A percentile compares a stretch with the other conserved stretches of the same genome.
phyloP scores from a whole-genome alignment of 2,329 filamentous ascomycete species.

The Sclerotinia trifoliorum region DNA sequence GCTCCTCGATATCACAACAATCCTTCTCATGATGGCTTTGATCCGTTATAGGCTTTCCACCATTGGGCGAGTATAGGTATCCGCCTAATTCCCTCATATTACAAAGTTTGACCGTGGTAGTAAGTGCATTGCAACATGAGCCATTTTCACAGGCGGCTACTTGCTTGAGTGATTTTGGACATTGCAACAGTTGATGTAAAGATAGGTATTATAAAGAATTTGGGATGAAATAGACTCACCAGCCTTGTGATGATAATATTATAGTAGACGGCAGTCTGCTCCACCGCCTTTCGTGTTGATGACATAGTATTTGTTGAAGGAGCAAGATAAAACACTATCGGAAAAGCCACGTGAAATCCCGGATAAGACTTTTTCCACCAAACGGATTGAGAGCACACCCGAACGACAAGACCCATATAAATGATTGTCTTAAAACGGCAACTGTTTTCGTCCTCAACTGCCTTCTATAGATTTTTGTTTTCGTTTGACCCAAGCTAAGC shows the following conservation, averaged over 20 bases:
- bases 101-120: not conserved
- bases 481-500: conserved; percentile 1
- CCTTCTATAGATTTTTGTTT: conserved; percentile 11
- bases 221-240: not conserved
- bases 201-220: not conserved
- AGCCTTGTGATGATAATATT: conserved; percentile 7
- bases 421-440: not conserved
- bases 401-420: conserved; percentile 9
- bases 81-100: conserved; percentile 16
- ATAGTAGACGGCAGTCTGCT: not conserved
- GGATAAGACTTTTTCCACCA: conserved; percentile 18
- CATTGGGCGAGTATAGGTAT: not conserved
- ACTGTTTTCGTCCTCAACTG: conserved; percentile 17
- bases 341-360: conserved; percentile 7
- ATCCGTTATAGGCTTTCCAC: not conserved
- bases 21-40: not conserved
- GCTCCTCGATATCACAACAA: conserved; percentile 18
- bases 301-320: conserved; percentile 3
- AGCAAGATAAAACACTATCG: not conserved
- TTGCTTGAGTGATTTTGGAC: not conserved
- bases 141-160: conserved; percentile 10
- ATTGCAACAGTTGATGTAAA: conserved; percentile 1
- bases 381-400: conserved; percentile 3
- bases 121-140: conserved; percentile 15
- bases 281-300: conserved; percentile 11